Percentiles rank a stretch among this genome's conserved stretches.
These are phyloP conservation scores for Rhynchospora tenuis DNA, from an alignment of 176 grass and related monocot genomes.

Conservation along the genomic window DNA sequence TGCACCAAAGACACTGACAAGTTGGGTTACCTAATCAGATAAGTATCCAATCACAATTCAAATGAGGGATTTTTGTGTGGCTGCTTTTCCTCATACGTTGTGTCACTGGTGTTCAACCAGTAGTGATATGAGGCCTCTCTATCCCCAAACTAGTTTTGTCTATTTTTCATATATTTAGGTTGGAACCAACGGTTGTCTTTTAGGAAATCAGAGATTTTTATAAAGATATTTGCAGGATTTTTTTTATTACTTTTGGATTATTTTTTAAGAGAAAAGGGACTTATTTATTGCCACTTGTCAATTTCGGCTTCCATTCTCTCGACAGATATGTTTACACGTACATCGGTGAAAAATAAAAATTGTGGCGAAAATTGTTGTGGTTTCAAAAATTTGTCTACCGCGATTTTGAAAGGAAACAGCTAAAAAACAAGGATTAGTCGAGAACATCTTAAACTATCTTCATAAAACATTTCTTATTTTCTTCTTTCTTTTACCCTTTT, in stretches of 20 bases:
- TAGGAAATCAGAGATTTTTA: slow-evolving; percentile 21
- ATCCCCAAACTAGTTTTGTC: slow-evolving; percentile 1
- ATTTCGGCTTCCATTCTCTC: background rate
- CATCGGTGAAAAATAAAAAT: background rate
- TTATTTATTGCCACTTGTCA: background rate
- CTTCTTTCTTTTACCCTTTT: no score
- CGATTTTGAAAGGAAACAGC: background rate
- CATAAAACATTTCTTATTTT: no score
- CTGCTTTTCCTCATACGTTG: slow-evolving; percentile 30
- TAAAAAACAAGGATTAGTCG: background rate
- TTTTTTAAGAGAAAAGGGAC: background rate
- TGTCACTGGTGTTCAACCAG: slow-evolving; percentile 28
- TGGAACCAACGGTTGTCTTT: background rate
- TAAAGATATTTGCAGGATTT: slow-evolving; percentile 14
- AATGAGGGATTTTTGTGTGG: slow-evolving; percentile 11
- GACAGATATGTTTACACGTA: slow-evolving; percentile 20
- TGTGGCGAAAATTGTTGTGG: background rate
- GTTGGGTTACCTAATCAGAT: background rate
- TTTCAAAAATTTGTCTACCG: background rate
- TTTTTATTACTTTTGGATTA: background rate
- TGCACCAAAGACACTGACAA: slow-evolving; percentile 1
- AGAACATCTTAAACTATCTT: background rate
- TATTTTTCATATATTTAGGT: background rate
- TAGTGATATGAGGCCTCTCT: slow-evolving; percentile 20
- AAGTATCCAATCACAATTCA: background rate